Percentiles rank a stretch among this genome's conserved stretches.
phyloP scores from a whole-genome alignment of 805 yeast genomes.

The Groenewaldozyma salmanticensis region DNA sequence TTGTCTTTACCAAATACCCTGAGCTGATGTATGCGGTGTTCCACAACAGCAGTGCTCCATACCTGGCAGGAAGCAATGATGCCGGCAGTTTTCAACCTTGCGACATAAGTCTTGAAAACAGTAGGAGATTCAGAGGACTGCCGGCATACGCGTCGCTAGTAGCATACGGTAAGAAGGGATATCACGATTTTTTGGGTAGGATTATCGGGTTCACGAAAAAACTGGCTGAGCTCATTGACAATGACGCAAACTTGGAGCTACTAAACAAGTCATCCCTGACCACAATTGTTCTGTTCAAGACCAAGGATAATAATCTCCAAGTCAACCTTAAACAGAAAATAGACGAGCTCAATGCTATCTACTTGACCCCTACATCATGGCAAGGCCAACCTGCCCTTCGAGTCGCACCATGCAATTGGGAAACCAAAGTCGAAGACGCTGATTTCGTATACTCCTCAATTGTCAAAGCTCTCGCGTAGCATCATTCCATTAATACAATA shows the following conservation, averaged over 20 bases:
- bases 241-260: conserved; percentile 11
- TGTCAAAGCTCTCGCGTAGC: no score
- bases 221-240: conserved; percentile 11
- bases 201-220: conserved; percentile 8
- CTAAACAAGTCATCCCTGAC: conserved; percentile 9
- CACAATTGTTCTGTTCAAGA: conserved; percentile 16
- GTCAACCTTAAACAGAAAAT: conserved; percentile 7
- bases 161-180: conserved; percentile 17
- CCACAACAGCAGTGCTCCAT: conserved; percentile 17
- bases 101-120: conserved; percentile 18
- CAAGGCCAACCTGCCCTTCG: conserved; percentile 15
- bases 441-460: no score
- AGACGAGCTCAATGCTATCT: conserved; percentile 12
- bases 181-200: conserved; percentile 11
- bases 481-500: no score
- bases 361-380: conserved; percentile 16
- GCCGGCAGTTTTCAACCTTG: conserved; percentile 6
- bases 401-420: conserved; percentile 19
- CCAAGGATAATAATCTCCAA: conserved; percentile 8
- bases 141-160: conserved; percentile 16
- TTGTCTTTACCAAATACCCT: conserved; percentile 9
- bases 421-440: conserved; percentile 3
- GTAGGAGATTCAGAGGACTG: conserved; percentile 17
- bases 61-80: conserved; percentile 6
- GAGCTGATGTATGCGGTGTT: conserved; percentile 10